Evolutionary conservation across 306 rosid genomes (phyloP), one percentile per base, ranked within the genome.

Genomic region (Cucurbita argyrosperma): DNA sequence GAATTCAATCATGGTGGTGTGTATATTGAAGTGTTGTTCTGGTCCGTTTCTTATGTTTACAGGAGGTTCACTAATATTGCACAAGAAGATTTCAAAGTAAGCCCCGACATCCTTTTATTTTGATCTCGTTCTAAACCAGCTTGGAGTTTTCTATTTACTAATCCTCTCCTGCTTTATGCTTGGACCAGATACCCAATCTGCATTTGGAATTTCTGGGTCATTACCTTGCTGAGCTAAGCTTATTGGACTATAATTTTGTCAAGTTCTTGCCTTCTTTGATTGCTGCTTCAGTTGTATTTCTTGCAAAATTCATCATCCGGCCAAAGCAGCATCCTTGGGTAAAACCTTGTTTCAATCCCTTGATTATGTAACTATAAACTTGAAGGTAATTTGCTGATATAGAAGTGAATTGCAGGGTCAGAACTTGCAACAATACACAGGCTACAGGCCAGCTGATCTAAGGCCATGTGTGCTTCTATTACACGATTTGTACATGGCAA

Each of bases 211-310:
- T 89, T 81, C 87, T 94, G 46, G 53, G 88, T 64, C 76, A 59
- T 85, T 91, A 91, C 80, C 92, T 91, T 43, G 96, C 96, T 0
- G 99, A 94, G 83, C 87, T 94, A 55, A 94, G 99, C 76, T 81
- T 94, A 80, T 72, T 94, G 68, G 99, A 94, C 45, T 94, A 91
- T 65, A 74, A 76, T 61, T 88, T 89, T 69, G 85, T 94, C 0
- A 88, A 85, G 79, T 89, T 83, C 78, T 75, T 91, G 81, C 97
- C 99, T 75, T 94, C 99, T 62, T 71, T 89, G 88, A 87, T 94
- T 62, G 99, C 97, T 0, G 92, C 97, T 0, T 88, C 97, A 0
- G 96, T 85, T 26, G 74, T 86, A 14, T 94, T 86, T 84, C 85
- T 91, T 10, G 84, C 99, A 1, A 87, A 88, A 66, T 91, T 88